Evolutionary conservation across 306 rosid species (phyloP), one percentile per base, ranked within the genome.

Genomic region (Quercus dentata): DNA sequence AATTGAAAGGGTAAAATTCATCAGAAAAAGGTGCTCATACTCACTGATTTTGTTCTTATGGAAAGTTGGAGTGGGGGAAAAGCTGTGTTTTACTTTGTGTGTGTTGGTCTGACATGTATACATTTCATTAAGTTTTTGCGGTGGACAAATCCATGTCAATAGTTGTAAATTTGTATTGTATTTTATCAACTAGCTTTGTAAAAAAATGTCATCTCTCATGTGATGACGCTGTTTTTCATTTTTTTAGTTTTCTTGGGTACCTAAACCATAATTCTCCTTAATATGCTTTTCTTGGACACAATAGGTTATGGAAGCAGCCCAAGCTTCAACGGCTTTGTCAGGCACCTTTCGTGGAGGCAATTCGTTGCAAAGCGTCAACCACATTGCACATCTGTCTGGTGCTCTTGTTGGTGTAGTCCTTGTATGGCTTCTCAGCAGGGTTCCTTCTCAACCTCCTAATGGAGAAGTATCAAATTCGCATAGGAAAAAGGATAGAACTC

Each of bases 301-400:
- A 65, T 78, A 93, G 99, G 96, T 95, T 68, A 90, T 93, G 99
- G 99, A 93, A 87, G 97, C 98, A 73, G 99, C 99, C 46, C 98
- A 95, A 82, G 94, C 99, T 76, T 93, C 98, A 10, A 87, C 98
- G 3, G 88, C 94, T 44, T 70, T 94, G 44, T 76, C 94, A 5
- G 94, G 96, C 77, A 46, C 84, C 69, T 67, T 89, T 68, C 84
- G 83, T 0, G 92, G 96, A 64, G 92, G 92, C 80, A 63, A 74
- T 80, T 38, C 90, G 11, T 69, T 91, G 87, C 94, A 86, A 78
- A 88, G 80, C 83, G 93, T 95, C 81, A 95, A 95, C 82, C 98
- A 93, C 76, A 88, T 93, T 76, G 98, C 99, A 33, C 98, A 93
- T 88, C 98, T 95, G 76, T 93, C 98, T 44, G 99, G 98, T 76